Evolutionary conservation across 768 basidiomycete species (phyloP).

Genomic region (Exidia glandulosa): DNA sequence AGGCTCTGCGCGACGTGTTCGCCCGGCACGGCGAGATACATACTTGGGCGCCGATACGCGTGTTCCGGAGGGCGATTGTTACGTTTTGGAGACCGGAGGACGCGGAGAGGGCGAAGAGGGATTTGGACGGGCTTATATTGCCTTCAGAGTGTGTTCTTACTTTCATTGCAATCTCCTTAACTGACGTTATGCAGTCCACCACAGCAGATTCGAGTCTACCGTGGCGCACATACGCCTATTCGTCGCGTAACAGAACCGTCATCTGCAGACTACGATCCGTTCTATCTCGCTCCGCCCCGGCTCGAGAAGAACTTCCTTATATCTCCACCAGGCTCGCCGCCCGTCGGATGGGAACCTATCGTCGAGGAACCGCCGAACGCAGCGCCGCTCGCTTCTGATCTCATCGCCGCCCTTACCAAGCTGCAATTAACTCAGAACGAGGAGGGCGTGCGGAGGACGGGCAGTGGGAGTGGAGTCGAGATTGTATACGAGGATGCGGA

Average conservation of each 20-base stretch:
- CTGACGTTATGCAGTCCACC: conserved; percentile 26
- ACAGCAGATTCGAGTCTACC: conserved; percentile 41
- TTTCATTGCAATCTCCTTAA: conserved; percentile 27
- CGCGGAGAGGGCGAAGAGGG: conserved; percentile 56
- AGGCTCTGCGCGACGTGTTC: conserved; percentile 63
- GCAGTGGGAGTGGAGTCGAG: neutral
- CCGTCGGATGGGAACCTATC: conserved; percentile 91
- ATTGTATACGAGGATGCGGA: neutral
- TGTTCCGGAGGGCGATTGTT: conserved; percentile 72
- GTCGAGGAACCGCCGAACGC: conserved; percentile 84
- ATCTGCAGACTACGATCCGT: conserved; percentile 15
- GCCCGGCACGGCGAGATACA: conserved; percentile 68
- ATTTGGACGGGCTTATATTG: conserved; percentile 45
- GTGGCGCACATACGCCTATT: conserved; percentile 62
- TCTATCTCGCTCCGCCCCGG: conserved; percentile 65
- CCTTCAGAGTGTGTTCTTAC: conserved; percentile 6
- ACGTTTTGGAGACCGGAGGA: conserved; percentile 57
- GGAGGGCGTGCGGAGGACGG: neutral
- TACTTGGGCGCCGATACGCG: conserved; percentile 79
- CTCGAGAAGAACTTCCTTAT: conserved; percentile 93
- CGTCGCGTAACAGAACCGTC: conserved; percentile 17
- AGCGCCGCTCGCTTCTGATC: conserved; percentile 74
- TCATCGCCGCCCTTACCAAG: conserved; percentile 65
- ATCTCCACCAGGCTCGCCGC: conserved; percentile 95
- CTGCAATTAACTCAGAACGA: conserved; percentile 36